A percentile compares a stretch with the other conserved stretches of the same genome.
Conservation (phyloP, 371 early-diverging fungal genomes). For the Syncephalastrum contaminatum region DNA sequence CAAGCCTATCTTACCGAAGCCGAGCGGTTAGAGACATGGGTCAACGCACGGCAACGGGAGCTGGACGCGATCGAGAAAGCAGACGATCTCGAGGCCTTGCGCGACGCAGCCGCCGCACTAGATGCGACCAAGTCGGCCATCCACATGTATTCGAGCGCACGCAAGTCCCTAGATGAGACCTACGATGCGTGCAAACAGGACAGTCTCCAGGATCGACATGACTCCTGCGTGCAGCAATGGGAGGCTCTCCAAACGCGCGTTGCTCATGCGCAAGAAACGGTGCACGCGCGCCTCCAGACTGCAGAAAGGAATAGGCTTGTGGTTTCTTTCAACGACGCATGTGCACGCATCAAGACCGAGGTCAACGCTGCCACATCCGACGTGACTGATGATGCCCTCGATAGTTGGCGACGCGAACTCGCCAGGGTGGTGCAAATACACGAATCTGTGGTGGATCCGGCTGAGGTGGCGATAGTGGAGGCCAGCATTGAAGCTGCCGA, state of each 20-base stretch:
- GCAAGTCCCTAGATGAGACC: constrained; percentile 10
- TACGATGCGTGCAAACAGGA: too few relatives aligned
- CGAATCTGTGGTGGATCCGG: too few relatives aligned
- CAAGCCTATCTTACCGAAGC: constrained; percentile 36
- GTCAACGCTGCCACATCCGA: too few relatives aligned
- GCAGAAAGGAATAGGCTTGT: constrained; percentile 13
- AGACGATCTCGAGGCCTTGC: not conserved
- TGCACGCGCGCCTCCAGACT: constrained; percentile 7
- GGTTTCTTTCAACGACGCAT: constrained; percentile 5
- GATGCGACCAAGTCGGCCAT: constrained; percentile 15
- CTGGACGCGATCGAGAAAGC: constrained; percentile 5
- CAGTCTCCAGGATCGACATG: too few relatives aligned
- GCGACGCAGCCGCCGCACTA: constrained; percentile 1
- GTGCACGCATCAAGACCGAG: not conserved
- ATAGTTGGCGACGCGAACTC: too few relatives aligned
- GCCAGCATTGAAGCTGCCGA: too few relatives aligned
- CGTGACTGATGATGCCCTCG: too few relatives aligned
- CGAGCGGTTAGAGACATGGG: constrained; percentile 31
- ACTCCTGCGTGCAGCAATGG: too few relatives aligned
- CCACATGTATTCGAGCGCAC: constrained; percentile 8
- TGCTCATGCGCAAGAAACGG: not conserved
- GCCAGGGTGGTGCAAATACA: too few relatives aligned
- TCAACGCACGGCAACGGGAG: constrained; percentile 7
- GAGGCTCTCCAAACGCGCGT: too few relatives aligned
- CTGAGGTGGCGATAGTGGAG: too few relatives aligned